phyloP scores from a whole-genome alignment of 1,284 basidiomycete genomes.

The Ganoderma boninense region DNA sequence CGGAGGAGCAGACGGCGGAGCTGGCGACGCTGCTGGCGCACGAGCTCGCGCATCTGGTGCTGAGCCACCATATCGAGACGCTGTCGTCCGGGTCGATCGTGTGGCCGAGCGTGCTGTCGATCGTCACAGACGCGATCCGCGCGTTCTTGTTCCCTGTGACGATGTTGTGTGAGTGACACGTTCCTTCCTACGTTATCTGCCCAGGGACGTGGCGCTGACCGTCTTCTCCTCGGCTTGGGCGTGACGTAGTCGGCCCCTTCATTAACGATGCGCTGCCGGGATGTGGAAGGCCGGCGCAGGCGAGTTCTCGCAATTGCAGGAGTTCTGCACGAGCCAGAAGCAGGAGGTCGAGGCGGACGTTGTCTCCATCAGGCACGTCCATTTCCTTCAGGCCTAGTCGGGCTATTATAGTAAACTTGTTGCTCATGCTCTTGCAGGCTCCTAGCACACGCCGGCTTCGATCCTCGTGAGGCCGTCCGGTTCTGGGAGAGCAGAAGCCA shows the following conservation, averaged over 20 bases:
- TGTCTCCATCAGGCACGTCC: conserved; percentile 77
- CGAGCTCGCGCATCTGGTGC: conserved; percentile 86
- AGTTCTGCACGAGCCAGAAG: conserved; percentile 74
- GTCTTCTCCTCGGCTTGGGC: background rate
- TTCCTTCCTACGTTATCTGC: background rate
- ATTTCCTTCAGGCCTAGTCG: background rate
- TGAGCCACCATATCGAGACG: conserved; percentile 91
- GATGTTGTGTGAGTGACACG: conserved; percentile 61
- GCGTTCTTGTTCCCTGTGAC: conserved; percentile 87
- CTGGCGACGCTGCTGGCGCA: conserved; percentile 89
- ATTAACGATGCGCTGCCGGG: conserved; percentile 87
- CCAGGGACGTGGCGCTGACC: background rate
- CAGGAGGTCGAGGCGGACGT: conserved; percentile 92
- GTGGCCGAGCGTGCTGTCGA: conserved; percentile 81
- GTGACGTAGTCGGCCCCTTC: conserved; percentile 75
- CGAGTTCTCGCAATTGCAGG: conserved; percentile 75
- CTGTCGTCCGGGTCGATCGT: conserved; percentile 84
- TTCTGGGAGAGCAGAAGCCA: conserved; percentile 74
- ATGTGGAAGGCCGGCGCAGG: conserved; percentile 78
- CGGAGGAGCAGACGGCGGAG: conserved; percentile 81
- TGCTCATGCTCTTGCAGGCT: conserved; percentile 53
- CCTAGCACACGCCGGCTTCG: conserved; percentile 88
- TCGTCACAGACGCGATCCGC: conserved; percentile 77
- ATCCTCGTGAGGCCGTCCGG: conserved; percentile 74
- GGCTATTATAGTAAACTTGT: background rate